Evolutionary conservation across 208 protist genomes (phyloP), one percentile per base, ranked within the genome.

Genomic region (Novymonas esmeraldas): DNA sequence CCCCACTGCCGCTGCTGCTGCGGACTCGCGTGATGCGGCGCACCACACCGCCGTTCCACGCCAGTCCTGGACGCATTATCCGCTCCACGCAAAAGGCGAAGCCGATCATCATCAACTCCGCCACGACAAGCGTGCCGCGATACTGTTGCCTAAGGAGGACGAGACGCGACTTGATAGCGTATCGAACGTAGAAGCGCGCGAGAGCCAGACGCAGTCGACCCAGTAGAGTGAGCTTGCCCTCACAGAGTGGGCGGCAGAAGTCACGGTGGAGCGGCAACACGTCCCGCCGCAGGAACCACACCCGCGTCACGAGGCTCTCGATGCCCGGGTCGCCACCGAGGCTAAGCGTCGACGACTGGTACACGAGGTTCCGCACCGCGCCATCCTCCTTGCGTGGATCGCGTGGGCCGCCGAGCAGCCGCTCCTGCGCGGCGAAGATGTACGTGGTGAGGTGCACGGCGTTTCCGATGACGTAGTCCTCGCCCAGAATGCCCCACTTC

Each of bases 241-340:
- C 82, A 52, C 82, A 88, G 28, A 82, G 26, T 2, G 66, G 24
- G 54, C 73, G 74, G 66, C 82, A 88, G 28, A 81, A 79, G 0
- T 56, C 44, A 18, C 45, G 39, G 50, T 85, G 82, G 5, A 72
- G 55, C 46, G 38, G 42, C 51, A 70, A 65, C 16, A 81, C 31
- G 24, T 71, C 68, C 5, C 68, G 63, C 7, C 70, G 56, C 34
- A 75, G 57, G 51, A 75, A 84, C 78, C 81, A 84, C 34, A 70
- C 49, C 2, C 63, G 22, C 16, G 66, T 64, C 44, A 68, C 36
- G 6, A 75, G 34, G 10, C 26, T 54, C 29, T 67, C 69, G 26
- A 60, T 14, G 33, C 29, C 49, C 13, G 61, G 68, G 42, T 73
- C 68, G n/a, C 68, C 41, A 33, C 68, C 62, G 18, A 73, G 59